These are phyloP conservation scores for Avicennia marina DNA, from an alignment of 257 asterid species.

Conservation along the genomic window DNA sequence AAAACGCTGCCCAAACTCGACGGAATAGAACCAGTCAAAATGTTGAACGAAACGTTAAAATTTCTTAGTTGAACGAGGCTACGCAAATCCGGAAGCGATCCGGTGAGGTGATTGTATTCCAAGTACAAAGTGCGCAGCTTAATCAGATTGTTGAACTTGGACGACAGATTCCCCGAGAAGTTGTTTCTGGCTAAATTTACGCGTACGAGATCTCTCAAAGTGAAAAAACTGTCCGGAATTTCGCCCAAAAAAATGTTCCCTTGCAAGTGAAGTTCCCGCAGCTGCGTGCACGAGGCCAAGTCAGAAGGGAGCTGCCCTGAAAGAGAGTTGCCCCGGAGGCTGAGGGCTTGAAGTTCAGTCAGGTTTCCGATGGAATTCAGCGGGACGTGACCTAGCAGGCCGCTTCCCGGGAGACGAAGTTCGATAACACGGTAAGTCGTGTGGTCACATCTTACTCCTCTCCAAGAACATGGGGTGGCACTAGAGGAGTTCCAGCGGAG, in stretches of 20 bases:
- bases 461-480: slow-evolving; percentile 77
- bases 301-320: slow-evolving; percentile 69
- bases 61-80: too few species aligned
- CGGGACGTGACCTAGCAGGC: slow-evolving; percentile 78
- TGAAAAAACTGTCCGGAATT: slow-evolving; percentile 53
- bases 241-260: slow-evolving; percentile 55
- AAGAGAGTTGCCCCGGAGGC: slow-evolving; percentile 81
- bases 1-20: slow-evolving; percentile 48
- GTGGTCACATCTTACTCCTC: slow-evolving; percentile 69
- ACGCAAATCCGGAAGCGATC: slow-evolving; percentile 34
- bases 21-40: slow-evolving; percentile 85
- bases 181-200: slow-evolving; percentile 70
- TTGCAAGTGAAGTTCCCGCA: slow-evolving; percentile 75
- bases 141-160: slow-evolving; percentile 60
- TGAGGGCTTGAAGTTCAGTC: slow-evolving; percentile 67
- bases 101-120: slow-evolving; percentile 57
- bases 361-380: slow-evolving; percentile 52
- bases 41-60: slow-evolving; percentile 65
- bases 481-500: slow-evolving; percentile 62
- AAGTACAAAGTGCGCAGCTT: slow-evolving; percentile 65
- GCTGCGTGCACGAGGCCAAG: slow-evolving; percentile 51
- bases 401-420: slow-evolving; percentile 83
- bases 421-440: slow-evolving; percentile 47
- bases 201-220: slow-evolving; percentile 65
- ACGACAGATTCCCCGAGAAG: slow-evolving; percentile 75